Base-by-base conservation (phyloP, 352 stramenopile genomes). In the Salisapilia sapeloensis region DNA sequence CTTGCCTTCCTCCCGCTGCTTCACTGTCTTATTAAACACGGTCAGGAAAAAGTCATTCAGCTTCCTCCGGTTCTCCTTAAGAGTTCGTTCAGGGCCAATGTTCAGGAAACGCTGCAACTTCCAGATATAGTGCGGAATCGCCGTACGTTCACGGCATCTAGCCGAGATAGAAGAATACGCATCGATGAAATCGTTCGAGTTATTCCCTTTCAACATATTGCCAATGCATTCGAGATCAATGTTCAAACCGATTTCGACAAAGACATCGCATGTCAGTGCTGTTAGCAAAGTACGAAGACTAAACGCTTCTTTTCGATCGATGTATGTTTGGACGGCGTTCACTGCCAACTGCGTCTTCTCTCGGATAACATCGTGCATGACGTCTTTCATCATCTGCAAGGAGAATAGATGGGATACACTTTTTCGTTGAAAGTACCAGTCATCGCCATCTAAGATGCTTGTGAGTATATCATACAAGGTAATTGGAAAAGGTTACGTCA, bases 401-500 rank as follows among this genome's bases (percentile, higher is more conserved):
- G 63, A 77, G 34, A 92, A 85, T 20, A 95, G 77, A 35, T 94
- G 70, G 34, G 69, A 87, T 40, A 71, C 75, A 1, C 46, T 75
- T 46, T 87, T 85, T 40, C 70, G 63, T 40, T 91, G 76, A 17
- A 60, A 36, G 4, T 32, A 35, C 72, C 76, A 89, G 18, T 35
- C 45, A 16, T 56, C 38, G 0, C 60, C 60, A 23, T 87, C 72
- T 9, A 50, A 45, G 2, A 45, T 54, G 31, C n/a, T n/a, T n/a
- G n/a, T n/a, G n/a, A n/a, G n/a, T n/a, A n/a, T n/a, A n/a, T n/a
- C n/a, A n/a, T n/a, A n/a, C n/a, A n/a, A n/a, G n/a, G n/a, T n/a
- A n/a, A n/a, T n/a, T n/a, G n/a, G n/a, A n/a, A n/a, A n/a, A n/a
- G n/a, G n/a, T n/a, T n/a, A n/a, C n/a, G n/a, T n/a, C n/a, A n/a